Evolutionary conservation across 352 stramenopile genomes (phyloP).

Genomic region (Plasmopara muralis): DNA sequence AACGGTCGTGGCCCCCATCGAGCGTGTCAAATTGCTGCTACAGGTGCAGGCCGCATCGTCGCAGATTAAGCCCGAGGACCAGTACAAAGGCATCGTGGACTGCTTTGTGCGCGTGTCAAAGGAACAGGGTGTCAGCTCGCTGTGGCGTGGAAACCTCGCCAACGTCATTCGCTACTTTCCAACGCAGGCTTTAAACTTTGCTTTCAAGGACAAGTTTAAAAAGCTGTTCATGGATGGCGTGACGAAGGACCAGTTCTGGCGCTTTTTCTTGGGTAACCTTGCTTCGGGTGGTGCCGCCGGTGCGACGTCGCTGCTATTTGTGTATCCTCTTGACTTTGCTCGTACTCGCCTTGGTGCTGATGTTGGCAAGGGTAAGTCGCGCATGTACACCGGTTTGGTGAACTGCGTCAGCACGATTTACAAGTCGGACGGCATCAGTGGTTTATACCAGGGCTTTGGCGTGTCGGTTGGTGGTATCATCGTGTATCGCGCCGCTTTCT

Average conservation of each 20-base stretch:
- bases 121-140: conserved; percentile 84
- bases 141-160: conserved; percentile 89
- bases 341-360: conserved; percentile 98
- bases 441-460: conserved; percentile 99
- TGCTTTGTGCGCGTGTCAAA: conserved; percentile 86
- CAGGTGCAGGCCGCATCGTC: conserved; percentile 87
- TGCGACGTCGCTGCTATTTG: conserved; percentile 93
- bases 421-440: conserved; percentile 84
- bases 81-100: conserved; percentile 90
- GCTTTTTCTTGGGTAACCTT: conserved; percentile 98
- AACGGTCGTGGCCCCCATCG: conserved; percentile 86
- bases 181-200: conserved; percentile 90
- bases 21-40: conserved; percentile 89
- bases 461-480: conserved; percentile 98
- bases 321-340: conserved; percentile 98
- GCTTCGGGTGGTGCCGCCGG: conserved; percentile 95
- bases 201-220: conserved; percentile 93
- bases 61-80: conserved; percentile 88
- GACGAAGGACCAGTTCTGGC: conserved; percentile 95
- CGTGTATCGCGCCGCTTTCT: conserved; percentile 98
- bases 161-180: conserved; percentile 93
- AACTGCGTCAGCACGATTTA: conserved; percentile 97
- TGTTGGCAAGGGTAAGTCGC: conserved; percentile 94
- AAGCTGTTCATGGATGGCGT: conserved; percentile 82
- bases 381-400: conserved; percentile 95